Conservation (phyloP, 2,329 filamentous ascomycete genomes). For the Arachnopeziza araneosa region DNA sequence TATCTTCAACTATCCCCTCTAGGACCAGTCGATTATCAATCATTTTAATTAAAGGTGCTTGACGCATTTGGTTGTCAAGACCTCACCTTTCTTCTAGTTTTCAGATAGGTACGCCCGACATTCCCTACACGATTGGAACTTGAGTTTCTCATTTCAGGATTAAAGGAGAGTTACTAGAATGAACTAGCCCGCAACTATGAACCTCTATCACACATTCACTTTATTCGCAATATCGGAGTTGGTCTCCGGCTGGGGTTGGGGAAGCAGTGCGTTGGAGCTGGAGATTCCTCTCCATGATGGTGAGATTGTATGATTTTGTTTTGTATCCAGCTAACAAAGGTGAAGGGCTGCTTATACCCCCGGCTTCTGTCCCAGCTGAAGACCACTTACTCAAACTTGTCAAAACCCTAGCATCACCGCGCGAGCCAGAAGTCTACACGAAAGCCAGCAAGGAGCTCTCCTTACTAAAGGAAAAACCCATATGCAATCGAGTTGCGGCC, state of each 20-base stretch:
- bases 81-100: background rate
- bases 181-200: background rate
- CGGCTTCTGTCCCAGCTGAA: background rate
- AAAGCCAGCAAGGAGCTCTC: conserved; percentile 30
- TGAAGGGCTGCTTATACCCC: background rate
- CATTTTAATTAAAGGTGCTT: background rate
- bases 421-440: conserved; percentile 26
- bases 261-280: background rate
- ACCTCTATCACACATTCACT: background rate
- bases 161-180: background rate
- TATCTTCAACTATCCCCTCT: background rate
- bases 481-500: conserved; percentile 30
- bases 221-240: background rate
- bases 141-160: background rate
- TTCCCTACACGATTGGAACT: background rate
- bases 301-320: background rate
- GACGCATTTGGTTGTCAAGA: background rate
- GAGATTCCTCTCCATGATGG: background rate
- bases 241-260: background rate
- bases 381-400: conserved; percentile 7
- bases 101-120: background rate
- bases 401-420: conserved; percentile 19
- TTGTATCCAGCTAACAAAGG: background rate
- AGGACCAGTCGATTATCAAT: background rate
- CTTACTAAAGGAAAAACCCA: conserved; percentile 27